Evolutionary conservation across 176 grass and related monocot genomes (phyloP), one percentile per base, ranked within the genome.

Genomic region (Chloris gayana): DNA sequence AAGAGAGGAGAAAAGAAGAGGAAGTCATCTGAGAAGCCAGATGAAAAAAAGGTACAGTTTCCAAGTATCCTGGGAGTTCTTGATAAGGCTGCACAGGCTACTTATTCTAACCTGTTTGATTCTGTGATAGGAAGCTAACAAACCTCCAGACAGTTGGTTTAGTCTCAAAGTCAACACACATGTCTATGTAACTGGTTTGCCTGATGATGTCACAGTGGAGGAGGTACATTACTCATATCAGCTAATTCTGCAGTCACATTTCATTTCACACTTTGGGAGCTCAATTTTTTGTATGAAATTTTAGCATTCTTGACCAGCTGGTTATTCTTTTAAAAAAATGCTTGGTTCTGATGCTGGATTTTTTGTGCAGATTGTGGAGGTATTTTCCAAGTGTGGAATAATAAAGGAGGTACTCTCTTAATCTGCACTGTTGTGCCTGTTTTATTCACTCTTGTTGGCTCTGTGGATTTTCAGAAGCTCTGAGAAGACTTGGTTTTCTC

Each of bases 121-220:
- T 82, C 70, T 7, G 42, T 78, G 44, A 38, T 81, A 95, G 96
- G 96, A 99, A 91, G 84, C 92, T 79, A 85, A 98, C 77, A 98
- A 95, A 85, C 92, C 96, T 72, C 96, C 96, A 66, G 92, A 95
- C 22, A 87, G 86, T 86, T 98, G 96, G 96, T 98, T 98, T 95
- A 92, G 93, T 69, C 87, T 98, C 75, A 98, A 98, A 85, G 92
- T 98, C 63, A 98, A 98, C 73, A 99, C 92, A 33, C 79, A 99
- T 89, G 88, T 99, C 72, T 95, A 99, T 67, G 37, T 95, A 34
- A 93, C 73, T 82, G 92, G 92, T 69, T 91, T 99, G 84, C 96
- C 96, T 84, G 92, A 99, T 88, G 92, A 99, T 80, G 86, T 99
- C 63, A 95, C 86, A 7, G 7, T 14, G 44, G 92, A 93, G 58